Percentiles rank a stretch among this genome's conserved stretches.
Evolutionary conservation across 768 basidiomycete species (phyloP).

Genomic region (Trametes maxima): DNA sequence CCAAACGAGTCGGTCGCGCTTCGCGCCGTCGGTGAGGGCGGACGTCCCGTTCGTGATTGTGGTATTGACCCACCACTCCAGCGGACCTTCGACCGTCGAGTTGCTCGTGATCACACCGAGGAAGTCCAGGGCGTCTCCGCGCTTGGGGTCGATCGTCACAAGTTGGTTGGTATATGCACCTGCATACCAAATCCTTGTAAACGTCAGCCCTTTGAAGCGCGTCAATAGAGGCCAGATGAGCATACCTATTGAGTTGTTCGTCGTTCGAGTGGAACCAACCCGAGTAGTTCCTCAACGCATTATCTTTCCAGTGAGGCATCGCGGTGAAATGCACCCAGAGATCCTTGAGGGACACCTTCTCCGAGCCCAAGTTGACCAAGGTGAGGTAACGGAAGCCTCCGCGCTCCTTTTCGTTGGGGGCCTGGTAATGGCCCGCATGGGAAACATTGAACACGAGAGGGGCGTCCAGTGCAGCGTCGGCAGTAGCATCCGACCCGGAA

Average conservation of each 20-base stretch:
- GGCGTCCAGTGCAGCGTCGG: conserved; percentile 10
- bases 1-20: conserved; percentile 23
- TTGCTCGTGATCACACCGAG: neutral
- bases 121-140: conserved; percentile 11
- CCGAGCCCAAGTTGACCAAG: conserved; percentile 8
- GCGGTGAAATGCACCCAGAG: conserved; percentile 23
- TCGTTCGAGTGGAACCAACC: conserved; percentile 24
- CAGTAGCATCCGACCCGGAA: conserved; percentile 9
- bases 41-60: conserved; percentile 22
- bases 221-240: neutral
- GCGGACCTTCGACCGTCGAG: neutral
- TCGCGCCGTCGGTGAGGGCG: conserved; percentile 19
- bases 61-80: conserved; percentile 19
- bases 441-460: conserved; percentile 17
- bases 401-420: conserved; percentile 15
- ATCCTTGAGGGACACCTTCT: conserved; percentile 5
- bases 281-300: conserved; percentile 11
- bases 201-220: neutral
- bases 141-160: conserved; percentile 17
- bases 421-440: neutral
- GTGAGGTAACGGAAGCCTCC: conserved; percentile 22
- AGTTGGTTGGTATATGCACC: conserved; percentile 22
- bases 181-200: conserved; percentile 19
- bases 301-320: conserved; percentile 21
- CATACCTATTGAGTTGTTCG: conserved; percentile 20